Percentiles rank a stretch among this genome's conserved stretches.
These are phyloP conservation scores for Fusarium poae DNA, from an alignment of 2,329 filamentous ascomycete genomes.

Conservation along the genomic window DNA sequence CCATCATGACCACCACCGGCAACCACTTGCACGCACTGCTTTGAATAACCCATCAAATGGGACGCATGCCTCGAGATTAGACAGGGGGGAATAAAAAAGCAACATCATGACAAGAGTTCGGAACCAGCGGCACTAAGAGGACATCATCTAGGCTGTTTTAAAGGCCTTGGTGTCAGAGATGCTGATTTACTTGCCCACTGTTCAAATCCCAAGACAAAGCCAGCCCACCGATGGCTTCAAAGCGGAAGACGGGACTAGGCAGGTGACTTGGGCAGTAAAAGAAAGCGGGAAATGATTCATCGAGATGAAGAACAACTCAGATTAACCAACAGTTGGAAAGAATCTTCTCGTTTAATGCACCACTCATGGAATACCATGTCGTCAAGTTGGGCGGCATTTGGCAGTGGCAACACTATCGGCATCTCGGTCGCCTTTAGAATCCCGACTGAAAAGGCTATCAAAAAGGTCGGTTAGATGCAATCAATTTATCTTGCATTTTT, in stretches of 20 bases:
- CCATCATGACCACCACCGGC: neutral
- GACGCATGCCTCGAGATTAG: neutral
- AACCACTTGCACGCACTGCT: neutral
- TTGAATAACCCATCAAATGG: neutral
- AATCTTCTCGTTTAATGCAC: neutral
- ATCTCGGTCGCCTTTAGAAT: neutral
- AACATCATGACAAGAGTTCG: neutral
- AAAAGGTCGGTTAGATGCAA: neutral
- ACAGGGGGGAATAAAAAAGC: neutral
- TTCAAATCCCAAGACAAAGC: neutral
- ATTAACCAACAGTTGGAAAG: neutral
- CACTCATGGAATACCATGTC: no score
- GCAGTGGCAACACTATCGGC: constrained; percentile 16
- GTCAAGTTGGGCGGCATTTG: neutral
- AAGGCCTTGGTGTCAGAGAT: neutral
- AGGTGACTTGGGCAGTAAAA: neutral
- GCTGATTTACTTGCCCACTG: neutral
- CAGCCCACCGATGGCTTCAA: neutral
- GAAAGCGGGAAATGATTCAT: neutral
- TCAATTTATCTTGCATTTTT: neutral
- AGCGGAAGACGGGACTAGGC: neutral
- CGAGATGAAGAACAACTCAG: rapidly evolving
- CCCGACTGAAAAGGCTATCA: constrained; percentile 3
- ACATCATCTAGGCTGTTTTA: neutral
- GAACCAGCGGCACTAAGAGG: neutral